These are phyloP conservation scores for Cercospora zeae-maydis DNA, from an alignment of 2,329 filamentous ascomycete genomes.

Conservation along the genomic window DNA sequence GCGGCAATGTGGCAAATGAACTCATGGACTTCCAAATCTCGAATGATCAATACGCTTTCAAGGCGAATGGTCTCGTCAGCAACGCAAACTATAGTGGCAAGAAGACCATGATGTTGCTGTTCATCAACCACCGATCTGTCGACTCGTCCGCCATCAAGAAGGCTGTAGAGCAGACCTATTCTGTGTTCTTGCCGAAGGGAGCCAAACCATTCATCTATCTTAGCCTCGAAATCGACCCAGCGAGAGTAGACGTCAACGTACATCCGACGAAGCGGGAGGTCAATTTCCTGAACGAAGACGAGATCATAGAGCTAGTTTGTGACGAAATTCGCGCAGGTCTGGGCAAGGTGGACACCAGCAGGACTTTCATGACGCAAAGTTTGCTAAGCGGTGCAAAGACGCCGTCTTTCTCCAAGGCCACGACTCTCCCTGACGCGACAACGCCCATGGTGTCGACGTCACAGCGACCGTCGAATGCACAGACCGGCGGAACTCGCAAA, in stretches of 20 bases:
- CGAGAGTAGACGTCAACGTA: conserved; percentile 91
- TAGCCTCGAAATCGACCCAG: conserved; percentile 86
- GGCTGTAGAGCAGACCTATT: conserved; percentile 85
- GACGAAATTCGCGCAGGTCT: conserved; percentile 72
- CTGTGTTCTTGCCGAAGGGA: conserved; percentile 82
- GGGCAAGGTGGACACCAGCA: conserved; percentile 84
- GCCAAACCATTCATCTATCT: conserved; percentile 93
- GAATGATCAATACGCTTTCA: conserved; percentile 79
- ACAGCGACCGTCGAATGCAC: conserved; percentile 34
- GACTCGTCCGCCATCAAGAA: conserved; percentile 87
- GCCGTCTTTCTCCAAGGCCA: conserved; percentile 45
- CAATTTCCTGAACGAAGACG: conserved; percentile 95
- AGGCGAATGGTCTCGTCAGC: conserved; percentile 73
- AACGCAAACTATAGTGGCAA: conserved; percentile 96
- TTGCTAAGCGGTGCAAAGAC: conserved; percentile 65
- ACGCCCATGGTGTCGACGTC: conserved; percentile 33
- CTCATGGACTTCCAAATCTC: conserved; percentile 70
- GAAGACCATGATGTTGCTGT: conserved; percentile 79
- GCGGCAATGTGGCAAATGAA: conserved; percentile 79
- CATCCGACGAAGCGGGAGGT: conserved; percentile 97
- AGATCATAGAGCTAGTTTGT: conserved; percentile 85
- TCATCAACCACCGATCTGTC: conserved; percentile 94
- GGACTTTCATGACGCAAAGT: conserved; percentile 91
- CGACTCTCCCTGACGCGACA: conserved; percentile 35
- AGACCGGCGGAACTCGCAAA: conserved; percentile 42